Conservation (phyloP, 179 eudicot genomes). For the Sideroxylon spinosum region DNA sequence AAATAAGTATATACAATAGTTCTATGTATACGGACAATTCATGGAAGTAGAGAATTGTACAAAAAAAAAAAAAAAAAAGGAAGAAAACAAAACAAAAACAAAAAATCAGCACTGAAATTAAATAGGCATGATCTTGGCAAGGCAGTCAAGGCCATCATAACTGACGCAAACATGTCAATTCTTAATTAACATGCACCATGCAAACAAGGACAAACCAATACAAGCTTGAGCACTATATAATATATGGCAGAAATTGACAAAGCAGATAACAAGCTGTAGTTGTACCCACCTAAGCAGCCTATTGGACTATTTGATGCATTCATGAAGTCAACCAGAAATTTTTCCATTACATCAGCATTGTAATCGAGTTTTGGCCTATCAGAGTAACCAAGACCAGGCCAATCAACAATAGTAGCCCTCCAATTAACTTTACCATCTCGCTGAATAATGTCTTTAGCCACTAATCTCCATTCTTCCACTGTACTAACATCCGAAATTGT, state of each 20-base stretch:
- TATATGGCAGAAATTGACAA: background rate
- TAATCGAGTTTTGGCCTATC: constrained; percentile 84
- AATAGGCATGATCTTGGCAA: background rate
- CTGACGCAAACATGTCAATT: background rate
- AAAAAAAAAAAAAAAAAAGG: too few species aligned
- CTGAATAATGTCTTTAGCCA: constrained; percentile 60
- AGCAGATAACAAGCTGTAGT: background rate
- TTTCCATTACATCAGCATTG: constrained; percentile 88
- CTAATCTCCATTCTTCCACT: constrained; percentile 85
- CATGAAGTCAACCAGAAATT: constrained; percentile 71
- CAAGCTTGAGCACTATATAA: background rate
- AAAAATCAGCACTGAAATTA: background rate
- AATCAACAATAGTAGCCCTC: constrained; percentile 74
- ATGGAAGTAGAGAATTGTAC: too few species aligned
- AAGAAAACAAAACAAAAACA: background rate
- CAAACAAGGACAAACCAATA: background rate
- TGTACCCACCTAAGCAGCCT: constrained; percentile 41
- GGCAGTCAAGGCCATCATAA: background rate
- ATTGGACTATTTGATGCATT: constrained; percentile 57
- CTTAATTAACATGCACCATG: background rate
- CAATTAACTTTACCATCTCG: constrained; percentile 40
- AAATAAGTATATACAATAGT: background rate
- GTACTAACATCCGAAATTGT: constrained; percentile 96
- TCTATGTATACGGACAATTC: too few species aligned
- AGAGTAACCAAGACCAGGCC: constrained; percentile 95